These are phyloP conservation scores for Suillus alpinus DNA, from an alignment of 768 basidiomycete species.

Conservation along the genomic window DNA sequence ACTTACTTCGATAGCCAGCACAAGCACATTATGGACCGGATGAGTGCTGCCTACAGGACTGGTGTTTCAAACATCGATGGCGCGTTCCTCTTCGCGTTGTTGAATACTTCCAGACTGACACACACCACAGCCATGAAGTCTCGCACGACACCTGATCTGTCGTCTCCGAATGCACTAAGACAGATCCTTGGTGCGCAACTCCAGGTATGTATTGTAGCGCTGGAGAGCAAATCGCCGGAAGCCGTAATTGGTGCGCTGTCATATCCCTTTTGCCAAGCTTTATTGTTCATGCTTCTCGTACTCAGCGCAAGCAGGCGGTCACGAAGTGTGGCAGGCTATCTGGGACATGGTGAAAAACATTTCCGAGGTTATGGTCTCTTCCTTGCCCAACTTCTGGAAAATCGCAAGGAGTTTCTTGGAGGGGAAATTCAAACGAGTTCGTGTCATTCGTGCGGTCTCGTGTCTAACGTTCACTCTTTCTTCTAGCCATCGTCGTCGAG, in stretches of 20 bases:
- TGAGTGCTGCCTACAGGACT: conserved; percentile 60
- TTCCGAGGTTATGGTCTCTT: conserved; percentile 82
- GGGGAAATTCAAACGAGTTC: conserved; percentile 83
- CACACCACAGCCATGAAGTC: conserved; percentile 43
- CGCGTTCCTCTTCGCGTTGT: conserved; percentile 15
- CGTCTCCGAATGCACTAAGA: conserved; percentile 38
- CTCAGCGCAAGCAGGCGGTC: conserved; percentile 66
- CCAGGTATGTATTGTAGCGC: conserved; percentile 52
- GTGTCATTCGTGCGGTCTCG: neutral
- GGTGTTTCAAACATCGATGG: conserved; percentile 52
- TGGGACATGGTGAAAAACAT: conserved; percentile 77
- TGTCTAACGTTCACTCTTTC: conserved; percentile 12
- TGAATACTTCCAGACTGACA: conserved; percentile 8
- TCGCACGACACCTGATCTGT: conserved; percentile 34
- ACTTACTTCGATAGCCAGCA: conserved; percentile 94
- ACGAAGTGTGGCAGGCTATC: conserved; percentile 80
- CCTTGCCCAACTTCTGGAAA: conserved; percentile 91
- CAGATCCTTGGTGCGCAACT: conserved; percentile 54
- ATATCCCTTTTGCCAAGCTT: neutral
- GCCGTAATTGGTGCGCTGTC: conserved; percentile 49
- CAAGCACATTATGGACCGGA: conserved; percentile 74
- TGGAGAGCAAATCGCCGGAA: conserved; percentile 67
- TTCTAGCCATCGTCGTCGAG: conserved; percentile 46
- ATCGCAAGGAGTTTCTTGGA: conserved; percentile 90
- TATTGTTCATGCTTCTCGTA: conserved; percentile 6